These are phyloP conservation scores for Saprolegnia diclina DNA, from an alignment of 352 stramenopile genomes.

Conservation along the genomic window DNA sequence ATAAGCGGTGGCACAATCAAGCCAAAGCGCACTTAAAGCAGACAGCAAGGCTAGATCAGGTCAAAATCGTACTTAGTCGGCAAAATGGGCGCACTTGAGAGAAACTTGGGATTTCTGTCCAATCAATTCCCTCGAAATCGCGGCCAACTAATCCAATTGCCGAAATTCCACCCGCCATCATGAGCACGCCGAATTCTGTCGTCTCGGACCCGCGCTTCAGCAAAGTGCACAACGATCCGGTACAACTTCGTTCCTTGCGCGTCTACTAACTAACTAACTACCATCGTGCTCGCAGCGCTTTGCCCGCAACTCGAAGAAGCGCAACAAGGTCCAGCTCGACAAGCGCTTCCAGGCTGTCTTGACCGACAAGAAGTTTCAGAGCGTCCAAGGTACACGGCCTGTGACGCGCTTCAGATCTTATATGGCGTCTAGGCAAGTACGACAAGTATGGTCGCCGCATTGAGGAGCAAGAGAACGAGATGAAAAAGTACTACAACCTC, in stretches of 20 bases:
- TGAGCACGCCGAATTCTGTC: background rate
- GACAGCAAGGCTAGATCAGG: no score
- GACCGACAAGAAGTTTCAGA: conserved; percentile 75
- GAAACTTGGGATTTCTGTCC: background rate
- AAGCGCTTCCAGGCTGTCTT: conserved; percentile 64
- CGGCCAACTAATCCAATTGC: background rate
- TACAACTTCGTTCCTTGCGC: conserved; percentile 28
- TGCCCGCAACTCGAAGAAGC: conserved; percentile 66
- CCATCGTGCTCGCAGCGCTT: conserved; percentile 41
- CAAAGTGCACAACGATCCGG: conserved; percentile 82
- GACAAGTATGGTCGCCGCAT: conserved; percentile 85
- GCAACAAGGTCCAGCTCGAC: conserved; percentile 81
- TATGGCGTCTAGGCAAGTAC: conserved; percentile 47
- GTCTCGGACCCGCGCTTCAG: conserved; percentile 74
- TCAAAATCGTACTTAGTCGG: background rate
- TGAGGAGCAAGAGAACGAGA: conserved; percentile 64
- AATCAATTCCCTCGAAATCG: conserved; percentile 1
- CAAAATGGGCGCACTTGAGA: background rate
- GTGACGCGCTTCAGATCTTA: background rate
- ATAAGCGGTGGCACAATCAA: background rate
- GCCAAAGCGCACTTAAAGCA: no score
- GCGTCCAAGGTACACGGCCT: conserved; percentile 41
- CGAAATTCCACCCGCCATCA: background rate
- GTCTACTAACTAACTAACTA: conserved; percentile 2
- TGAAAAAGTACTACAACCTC: conserved; percentile 77